Percentiles rank a stretch among this genome's conserved stretches.
These are phyloP conservation scores for Aurantiochytrium sp. DNA, from an alignment of 108 stramenopile genomes.

Conservation along the genomic window DNA sequence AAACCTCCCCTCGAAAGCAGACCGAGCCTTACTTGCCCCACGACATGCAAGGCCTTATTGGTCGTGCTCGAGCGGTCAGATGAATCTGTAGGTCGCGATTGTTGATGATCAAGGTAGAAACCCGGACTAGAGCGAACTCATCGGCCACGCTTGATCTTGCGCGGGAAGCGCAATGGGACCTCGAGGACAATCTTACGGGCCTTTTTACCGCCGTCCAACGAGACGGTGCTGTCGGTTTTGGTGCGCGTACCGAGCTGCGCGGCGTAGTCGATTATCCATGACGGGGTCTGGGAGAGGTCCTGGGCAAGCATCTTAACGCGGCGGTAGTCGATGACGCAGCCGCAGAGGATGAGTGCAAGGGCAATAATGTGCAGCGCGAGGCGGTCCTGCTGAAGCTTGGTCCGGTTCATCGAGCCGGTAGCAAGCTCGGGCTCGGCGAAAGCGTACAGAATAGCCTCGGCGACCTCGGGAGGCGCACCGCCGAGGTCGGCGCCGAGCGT, in stretches of 20 bases:
- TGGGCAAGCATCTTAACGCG: background rate
- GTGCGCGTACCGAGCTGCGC: background rate
- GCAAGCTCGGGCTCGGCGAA: background rate
- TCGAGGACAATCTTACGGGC: background rate
- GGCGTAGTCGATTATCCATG: background rate
- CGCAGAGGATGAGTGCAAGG: background rate
- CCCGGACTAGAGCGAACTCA: background rate
- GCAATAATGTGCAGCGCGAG: background rate
- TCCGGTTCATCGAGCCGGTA: background rate
- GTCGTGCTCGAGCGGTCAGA: background rate
- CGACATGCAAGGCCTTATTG: no score
- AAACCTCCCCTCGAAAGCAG: no score
- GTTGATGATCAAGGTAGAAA: background rate
- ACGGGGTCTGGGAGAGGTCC: background rate
- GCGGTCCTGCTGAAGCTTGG: background rate
- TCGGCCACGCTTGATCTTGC: background rate
- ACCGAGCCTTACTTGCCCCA: no score
- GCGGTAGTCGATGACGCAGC: background rate
- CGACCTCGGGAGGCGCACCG: background rate
- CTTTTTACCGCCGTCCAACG: background rate
- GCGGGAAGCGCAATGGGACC: background rate
- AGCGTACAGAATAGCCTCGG: background rate
- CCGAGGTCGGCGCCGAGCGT: background rate
- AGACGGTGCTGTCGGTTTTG: background rate
- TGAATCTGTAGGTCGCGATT: background rate